A percentile compares a stretch with the other conserved stretches of the same genome.
Conservation (phyloP, 2,329 filamentous ascomycete genomes). For the Boeremia exigua region DNA sequence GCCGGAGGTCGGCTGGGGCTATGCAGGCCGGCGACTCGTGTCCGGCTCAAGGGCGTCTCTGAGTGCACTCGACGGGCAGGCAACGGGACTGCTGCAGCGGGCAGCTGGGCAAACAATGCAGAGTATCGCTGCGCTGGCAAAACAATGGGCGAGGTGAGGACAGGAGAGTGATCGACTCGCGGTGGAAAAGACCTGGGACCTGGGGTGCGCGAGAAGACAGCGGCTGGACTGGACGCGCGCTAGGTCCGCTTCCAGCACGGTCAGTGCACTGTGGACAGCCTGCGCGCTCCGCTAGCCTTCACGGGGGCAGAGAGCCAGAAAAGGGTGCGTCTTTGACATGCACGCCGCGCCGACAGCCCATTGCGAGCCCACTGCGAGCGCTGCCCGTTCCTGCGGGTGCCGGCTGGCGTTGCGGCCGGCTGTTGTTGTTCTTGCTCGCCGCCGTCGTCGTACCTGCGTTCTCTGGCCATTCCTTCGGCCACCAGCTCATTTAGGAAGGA, state of each 20-base stretch:
- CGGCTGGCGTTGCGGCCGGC: background rate
- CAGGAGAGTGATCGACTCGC: constrained; percentile 34
- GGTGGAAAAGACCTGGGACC: constrained; percentile 29
- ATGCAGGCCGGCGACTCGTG: constrained; percentile 29
- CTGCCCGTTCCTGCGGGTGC: background rate
- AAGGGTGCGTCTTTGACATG: constrained; percentile 3
- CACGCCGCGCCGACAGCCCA: background rate
- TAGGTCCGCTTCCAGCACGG: constrained; percentile 21
- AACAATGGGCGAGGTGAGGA: constrained; percentile 32
- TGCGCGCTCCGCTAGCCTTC: constrained; percentile 3
- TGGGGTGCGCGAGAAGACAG: constrained; percentile 20
- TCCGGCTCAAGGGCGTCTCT: constrained; percentile 13
- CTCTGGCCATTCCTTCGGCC: constrained; percentile 14
- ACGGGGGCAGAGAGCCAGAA: constrained; percentile 4
- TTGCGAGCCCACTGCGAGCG: background rate
- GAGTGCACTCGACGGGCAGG: constrained; percentile 14
- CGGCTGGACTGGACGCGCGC: constrained; percentile 24
- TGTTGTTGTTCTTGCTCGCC: background rate
- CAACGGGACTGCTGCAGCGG: constrained; percentile 28
- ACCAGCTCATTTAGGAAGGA: constrained; percentile 16
- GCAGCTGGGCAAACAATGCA: constrained; percentile 25
- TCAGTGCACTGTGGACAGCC: constrained; percentile 14
- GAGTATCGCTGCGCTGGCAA: constrained; percentile 21
- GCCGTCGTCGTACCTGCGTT: constrained; percentile 19
- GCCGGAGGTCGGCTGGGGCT: constrained; percentile 36